Evolutionary conservation across 805 yeast species (phyloP), one percentile per base, ranked within the genome.

Genomic region (Candida endomychidarum): DNA sequence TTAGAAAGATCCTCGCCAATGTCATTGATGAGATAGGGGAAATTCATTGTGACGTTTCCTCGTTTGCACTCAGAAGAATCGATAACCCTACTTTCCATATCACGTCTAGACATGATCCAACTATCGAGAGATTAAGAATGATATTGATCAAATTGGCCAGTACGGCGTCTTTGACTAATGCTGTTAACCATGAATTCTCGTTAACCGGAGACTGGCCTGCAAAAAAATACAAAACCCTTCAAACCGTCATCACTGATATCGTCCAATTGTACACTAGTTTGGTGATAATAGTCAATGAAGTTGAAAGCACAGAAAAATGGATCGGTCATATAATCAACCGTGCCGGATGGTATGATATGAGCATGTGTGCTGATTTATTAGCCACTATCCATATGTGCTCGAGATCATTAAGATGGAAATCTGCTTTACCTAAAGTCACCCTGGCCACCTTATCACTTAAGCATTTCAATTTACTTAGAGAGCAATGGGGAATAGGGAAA

Each of bases 161-260:
- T 2, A 48, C 54, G n/a, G 47, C 51, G 3, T 42, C 45, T 9
- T 38, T 60, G 15, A 53, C 60, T 52, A 48, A 45, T 8, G 54
- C 66, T 2, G 48, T 62, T 11, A 44, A 49, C 21, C 60, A 61
- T 32, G 68, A 64, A 42, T 38, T 57, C 5, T 58, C 62, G 0
- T 23, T 62, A 5, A 46, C 58, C 2, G 68, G 70, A 1, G 28
- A 45, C 15, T 64, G 68, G 68, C 68, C 70, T 0, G 48, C 46
- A 11, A 42, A 41, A 12, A 58, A 55, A 28, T 64, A 63, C 32
- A 40, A 29, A 11, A 45, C 45, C 34, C 40, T 64, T 8, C 60
- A 53, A 26, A 40, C 37, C 4, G 45, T 50, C 9, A 35, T 59
- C 8, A 51, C 52, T 14, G 65, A 63, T 36, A 46, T 60, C 3